Percentiles rank a stretch among this genome's conserved stretches.
These are phyloP conservation scores for Alternaria gaisen DNA, from an alignment of 2,329 filamentous ascomycete genomes.

Conservation along the genomic window DNA sequence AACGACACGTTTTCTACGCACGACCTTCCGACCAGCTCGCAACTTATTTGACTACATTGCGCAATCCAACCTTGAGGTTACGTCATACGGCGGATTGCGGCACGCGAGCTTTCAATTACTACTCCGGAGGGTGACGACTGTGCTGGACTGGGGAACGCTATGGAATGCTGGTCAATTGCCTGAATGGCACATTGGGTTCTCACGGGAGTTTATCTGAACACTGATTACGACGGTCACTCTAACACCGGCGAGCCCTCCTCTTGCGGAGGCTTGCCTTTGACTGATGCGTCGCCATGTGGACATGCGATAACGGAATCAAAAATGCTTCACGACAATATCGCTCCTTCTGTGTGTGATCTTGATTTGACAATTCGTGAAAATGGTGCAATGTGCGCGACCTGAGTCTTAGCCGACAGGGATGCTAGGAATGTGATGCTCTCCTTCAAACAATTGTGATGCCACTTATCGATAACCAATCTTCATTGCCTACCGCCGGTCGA, in stretches of 20 bases:
- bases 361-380: not conserved
- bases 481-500: too few species aligned
- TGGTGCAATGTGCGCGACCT: conserved; percentile 2
- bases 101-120: conserved; percentile 36
- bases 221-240: conserved; percentile 42
- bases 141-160: conserved; percentile 38
- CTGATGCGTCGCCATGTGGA: conserved; percentile 49
- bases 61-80: conserved; percentile 26
- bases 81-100: conserved; percentile 37
- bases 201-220: conserved; percentile 47
- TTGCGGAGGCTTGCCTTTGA: conserved; percentile 47
- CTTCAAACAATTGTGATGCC: not conserved
- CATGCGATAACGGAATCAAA: conserved; percentile 45
- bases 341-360: conserved; percentile 18
- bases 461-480: not conserved
- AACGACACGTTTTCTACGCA: conserved; percentile 39
- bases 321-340: conserved; percentile 50
- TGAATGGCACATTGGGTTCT: conserved; percentile 40
- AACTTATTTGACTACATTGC: conserved; percentile 28
- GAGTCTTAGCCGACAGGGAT: not conserved
- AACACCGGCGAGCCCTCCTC: conserved; percentile 47
- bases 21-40: conserved; percentile 34
- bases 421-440: not conserved
- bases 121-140: conserved; percentile 33
- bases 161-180: conserved; percentile 48